Evolutionary conservation across 2,329 filamentous ascomycete genomes (phyloP).

Genomic region (Fusarium tanahbumbuense): DNA sequence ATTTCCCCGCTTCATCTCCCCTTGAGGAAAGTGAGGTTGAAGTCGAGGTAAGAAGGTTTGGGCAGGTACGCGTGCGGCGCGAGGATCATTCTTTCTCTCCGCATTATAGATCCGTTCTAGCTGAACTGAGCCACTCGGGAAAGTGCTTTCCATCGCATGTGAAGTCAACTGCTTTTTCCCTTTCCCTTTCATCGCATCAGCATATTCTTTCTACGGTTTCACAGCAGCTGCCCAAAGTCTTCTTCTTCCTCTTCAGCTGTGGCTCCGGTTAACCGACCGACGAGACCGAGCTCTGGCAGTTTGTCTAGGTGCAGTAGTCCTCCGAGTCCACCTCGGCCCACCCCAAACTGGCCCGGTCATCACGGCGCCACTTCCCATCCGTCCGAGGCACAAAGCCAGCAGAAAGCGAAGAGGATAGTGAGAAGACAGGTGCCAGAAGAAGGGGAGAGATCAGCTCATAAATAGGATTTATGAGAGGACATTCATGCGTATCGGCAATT

Average conservation of each 20-base stretch:
- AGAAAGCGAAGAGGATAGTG: conserved; percentile 31
- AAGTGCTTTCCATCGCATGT: conserved; percentile 19
- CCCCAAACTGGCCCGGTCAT: conserved; percentile 25
- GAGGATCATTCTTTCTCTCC: conserved; percentile 32
- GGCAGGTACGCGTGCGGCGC: conserved; percentile 23
- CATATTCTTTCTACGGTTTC: neutral
- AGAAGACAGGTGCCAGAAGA: conserved; percentile 23
- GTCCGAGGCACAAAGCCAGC: conserved; percentile 38
- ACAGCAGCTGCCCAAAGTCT: neutral
- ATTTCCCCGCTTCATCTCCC: conserved; percentile 30
- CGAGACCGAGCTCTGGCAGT: conserved; percentile 26
- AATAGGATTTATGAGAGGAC: conserved; percentile 10
- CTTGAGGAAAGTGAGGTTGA: conserved; percentile 22
- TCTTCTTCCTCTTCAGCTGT: conserved; percentile 4
- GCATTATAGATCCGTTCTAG: conserved; percentile 19
- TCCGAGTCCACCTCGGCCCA: conserved; percentile 41
- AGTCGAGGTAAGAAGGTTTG: conserved; percentile 32
- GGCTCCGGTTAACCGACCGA: conserved; percentile 30
- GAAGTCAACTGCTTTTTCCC: conserved; percentile 21
- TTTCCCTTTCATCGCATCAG: neutral
- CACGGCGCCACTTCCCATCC: conserved; percentile 38
- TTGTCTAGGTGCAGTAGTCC: conserved; percentile 19
- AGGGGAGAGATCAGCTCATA: conserved; percentile 30
- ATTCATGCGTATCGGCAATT: conserved; percentile 21
- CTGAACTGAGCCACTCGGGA: neutral